Conservation (phyloP, 768 basidiomycete genomes). For the Gyrodon lividus region DNA sequence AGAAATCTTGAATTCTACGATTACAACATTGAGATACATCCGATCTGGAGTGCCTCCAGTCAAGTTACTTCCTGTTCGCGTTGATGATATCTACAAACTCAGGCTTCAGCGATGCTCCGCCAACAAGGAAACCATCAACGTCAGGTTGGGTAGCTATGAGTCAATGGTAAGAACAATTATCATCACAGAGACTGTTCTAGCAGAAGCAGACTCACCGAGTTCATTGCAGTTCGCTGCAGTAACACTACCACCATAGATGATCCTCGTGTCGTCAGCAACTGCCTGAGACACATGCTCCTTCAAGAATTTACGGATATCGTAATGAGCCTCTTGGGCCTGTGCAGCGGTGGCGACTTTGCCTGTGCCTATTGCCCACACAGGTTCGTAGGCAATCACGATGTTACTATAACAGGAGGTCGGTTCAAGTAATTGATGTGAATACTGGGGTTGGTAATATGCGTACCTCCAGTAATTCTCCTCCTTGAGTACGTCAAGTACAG, state of each 20-base stretch:
- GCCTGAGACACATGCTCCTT: slow-evolving; percentile 56
- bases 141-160: slow-evolving; percentile 68
- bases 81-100: slow-evolving; percentile 95
- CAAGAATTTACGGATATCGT: slow-evolving; percentile 77
- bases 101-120: slow-evolving; percentile 96
- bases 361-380: slow-evolving; percentile 98
- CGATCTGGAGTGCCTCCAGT: not conserved
- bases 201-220: slow-evolving; percentile 56
- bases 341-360: slow-evolving; percentile 89
- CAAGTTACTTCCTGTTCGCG: slow-evolving; percentile 42
- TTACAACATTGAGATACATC: not conserved
- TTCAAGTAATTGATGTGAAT: not conserved
- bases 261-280: slow-evolving; percentile 72
- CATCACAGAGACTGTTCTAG: not conserved
- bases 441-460: slow-evolving; percentile 18
- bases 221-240: slow-evolving; percentile 85
- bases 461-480: slow-evolving; percentile 76
- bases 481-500: slow-evolving; percentile 61
- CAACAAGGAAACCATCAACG: slow-evolving; percentile 97
- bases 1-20: not conserved
- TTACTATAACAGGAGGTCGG: slow-evolving; percentile 45
- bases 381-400: slow-evolving; percentile 94
- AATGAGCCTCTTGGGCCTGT: slow-evolving; percentile 94
- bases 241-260: slow-evolving; percentile 97
- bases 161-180: not conserved